Percentiles rank a stretch among this genome's conserved stretches.
Evolutionary conservation across 345 rosid genomes (phyloP).

Genomic region (Kernera saxatilis): DNA sequence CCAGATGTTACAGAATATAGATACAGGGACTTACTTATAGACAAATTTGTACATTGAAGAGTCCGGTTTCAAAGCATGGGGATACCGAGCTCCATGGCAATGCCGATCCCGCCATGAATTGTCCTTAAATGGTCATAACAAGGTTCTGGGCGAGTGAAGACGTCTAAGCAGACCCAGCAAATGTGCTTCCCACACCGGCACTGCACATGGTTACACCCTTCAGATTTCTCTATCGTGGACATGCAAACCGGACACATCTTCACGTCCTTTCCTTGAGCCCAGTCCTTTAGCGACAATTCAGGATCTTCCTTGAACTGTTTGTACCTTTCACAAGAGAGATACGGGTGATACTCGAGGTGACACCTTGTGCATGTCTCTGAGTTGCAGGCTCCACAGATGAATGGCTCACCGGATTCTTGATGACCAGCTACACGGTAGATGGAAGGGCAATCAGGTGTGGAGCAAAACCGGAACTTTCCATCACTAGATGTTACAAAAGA

Average conservation of each 20-base stretch:
- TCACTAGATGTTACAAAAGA: conserved; percentile 59
- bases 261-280: conserved; percentile 71
- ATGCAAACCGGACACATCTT: conserved; percentile 72
- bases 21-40: not conserved
- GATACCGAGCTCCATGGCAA: not conserved
- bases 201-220: conserved; percentile 79
- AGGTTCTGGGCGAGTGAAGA: conserved; percentile 38
- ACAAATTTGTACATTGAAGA: conserved; percentile 17
- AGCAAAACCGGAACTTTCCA: conserved; percentile 65
- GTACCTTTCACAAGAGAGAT: conserved; percentile 66
- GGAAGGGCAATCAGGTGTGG: conserved; percentile 86
- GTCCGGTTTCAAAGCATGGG: not conserved
- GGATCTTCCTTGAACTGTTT: conserved; percentile 70
- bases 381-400: conserved; percentile 69
- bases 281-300: conserved; percentile 66
- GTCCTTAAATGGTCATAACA: conserved; percentile 45
- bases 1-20: not conserved
- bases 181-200: conserved; percentile 81
- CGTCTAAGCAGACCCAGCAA: conserved; percentile 73
- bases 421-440: conserved; percentile 52
- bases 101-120: conserved; percentile 30
- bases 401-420: conserved; percentile 38
- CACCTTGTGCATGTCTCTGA: conserved; percentile 67
- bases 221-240: conserved; percentile 64
- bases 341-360: conserved; percentile 75